A percentile compares a stretch with the other conserved stretches of the same genome.
Conservation (phyloP, 495 filamentous ascomycete genomes). For the Chaetomidium leptoderma region DNA sequence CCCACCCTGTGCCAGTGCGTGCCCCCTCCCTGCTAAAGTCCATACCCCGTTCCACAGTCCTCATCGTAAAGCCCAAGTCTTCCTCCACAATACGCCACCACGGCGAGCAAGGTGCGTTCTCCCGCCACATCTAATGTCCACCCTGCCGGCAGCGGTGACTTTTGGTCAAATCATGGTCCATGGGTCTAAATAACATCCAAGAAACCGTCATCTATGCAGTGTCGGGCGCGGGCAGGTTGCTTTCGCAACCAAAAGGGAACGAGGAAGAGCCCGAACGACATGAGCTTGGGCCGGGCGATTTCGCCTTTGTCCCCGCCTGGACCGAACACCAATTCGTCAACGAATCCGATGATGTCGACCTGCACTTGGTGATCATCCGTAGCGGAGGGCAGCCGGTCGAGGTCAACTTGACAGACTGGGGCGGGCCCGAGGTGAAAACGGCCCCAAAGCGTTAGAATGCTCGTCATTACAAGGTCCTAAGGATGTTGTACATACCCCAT, state of each 20-base stretch:
- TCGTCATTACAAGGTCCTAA: neutral
- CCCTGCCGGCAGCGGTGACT: too few species aligned
- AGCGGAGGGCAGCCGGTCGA: conserved; percentile 55
- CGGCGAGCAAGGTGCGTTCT: conserved; percentile 45
- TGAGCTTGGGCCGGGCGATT: conserved; percentile 55
- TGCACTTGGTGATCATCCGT: conserved; percentile 57
- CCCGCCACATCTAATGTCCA: neutral
- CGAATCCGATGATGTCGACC: conserved; percentile 49
- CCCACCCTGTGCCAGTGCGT: neutral
- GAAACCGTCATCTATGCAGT: conserved; percentile 47
- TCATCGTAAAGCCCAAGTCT: conserved; percentile 41
- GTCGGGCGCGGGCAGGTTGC: conserved; percentile 39
- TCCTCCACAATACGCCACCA: conserved; percentile 43
- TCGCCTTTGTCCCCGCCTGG: conserved; percentile 60
- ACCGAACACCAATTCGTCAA: conserved; percentile 66
- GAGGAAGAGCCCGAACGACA: conserved; percentile 45
- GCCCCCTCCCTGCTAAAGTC: neutral
- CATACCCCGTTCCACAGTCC: conserved; percentile 27
- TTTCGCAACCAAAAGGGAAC: conserved; percentile 40
- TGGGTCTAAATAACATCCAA: conserved; percentile 18
- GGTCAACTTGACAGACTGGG: conserved; percentile 57
- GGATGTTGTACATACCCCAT: neutral
- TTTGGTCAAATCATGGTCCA: neutral
- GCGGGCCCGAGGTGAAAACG: conserved; percentile 34
- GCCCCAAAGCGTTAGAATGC: neutral